A percentile compares a stretch with the other conserved stretches of the same genome.
Conservation (phyloP, 176 grass and related monocot genomes). For the Tuctoria greenei region DNA sequence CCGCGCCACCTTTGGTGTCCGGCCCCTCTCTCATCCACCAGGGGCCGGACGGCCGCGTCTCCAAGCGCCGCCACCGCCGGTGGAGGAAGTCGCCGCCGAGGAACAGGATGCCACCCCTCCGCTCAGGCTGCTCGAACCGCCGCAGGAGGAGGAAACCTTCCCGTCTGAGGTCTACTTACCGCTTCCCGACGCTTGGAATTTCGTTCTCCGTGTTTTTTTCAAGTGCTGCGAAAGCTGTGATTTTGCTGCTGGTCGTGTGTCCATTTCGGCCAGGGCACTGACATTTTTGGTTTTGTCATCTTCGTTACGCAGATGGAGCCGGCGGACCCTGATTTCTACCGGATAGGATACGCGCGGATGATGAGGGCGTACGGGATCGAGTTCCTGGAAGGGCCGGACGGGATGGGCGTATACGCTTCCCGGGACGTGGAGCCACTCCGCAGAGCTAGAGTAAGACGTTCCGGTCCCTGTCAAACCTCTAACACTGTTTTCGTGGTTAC, state of each 20-base stretch:
- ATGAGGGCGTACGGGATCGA: conserved; percentile 83
- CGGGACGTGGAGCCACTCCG: conserved; percentile 72
- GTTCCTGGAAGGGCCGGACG: conserved; percentile 87
- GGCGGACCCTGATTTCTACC: conserved; percentile 87
- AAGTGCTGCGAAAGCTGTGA: not conserved
- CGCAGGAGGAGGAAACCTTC: conserved; percentile 45
- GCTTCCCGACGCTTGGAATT: not conserved
- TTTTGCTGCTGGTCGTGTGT: not conserved
- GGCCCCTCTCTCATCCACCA: not conserved
- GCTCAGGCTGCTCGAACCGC: conserved; percentile 57
- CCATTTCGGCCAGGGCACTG: not conserved
- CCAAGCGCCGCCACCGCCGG: conserved; percentile 22
- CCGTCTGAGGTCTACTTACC: conserved; percentile 26
- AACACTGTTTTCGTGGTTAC: not conserved
- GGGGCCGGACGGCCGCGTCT: conserved; percentile 39
- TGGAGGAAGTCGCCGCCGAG: conserved; percentile 3
- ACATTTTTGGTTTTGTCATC: not conserved
- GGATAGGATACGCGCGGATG: conserved; percentile 80
- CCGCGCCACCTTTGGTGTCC: not conserved
- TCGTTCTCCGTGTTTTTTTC: not conserved
- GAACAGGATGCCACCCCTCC: conserved; percentile 36
- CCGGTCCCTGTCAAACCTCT: not conserved
- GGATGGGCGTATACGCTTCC: conserved; percentile 83
- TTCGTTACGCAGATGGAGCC: conserved; percentile 59
- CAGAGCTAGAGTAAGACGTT: conserved; percentile 73